A percentile compares a stretch with the other conserved stretches of the same genome.
Conservation (phyloP, 2,329 filamentous ascomycete species). For the Colletotrichum coccodes region DNA sequence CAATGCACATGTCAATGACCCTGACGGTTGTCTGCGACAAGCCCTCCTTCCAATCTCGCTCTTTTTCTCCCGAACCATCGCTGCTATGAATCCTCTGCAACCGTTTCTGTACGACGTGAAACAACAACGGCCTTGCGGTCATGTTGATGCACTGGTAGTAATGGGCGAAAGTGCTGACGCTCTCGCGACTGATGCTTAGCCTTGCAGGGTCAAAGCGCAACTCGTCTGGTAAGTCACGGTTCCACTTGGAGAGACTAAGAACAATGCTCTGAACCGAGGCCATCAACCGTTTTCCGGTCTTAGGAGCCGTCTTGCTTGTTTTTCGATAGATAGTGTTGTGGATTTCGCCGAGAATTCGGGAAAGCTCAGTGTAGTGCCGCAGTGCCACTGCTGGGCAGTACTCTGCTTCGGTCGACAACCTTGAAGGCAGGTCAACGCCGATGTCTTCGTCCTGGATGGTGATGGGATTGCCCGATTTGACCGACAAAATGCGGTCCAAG, state of each 20-base stretch:
- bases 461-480: slow-evolving; percentile 45
- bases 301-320: slow-evolving; percentile 44
- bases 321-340: slow-evolving; percentile 57
- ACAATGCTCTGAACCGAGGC: slow-evolving; percentile 62
- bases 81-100: slow-evolving; percentile 34
- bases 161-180: slow-evolving; percentile 48
- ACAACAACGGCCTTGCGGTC: slow-evolving; percentile 42
- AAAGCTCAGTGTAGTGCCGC: slow-evolving; percentile 41
- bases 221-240: slow-evolving; percentile 55
- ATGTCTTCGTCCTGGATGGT: slow-evolving; percentile 44
- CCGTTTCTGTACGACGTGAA: slow-evolving; percentile 42
- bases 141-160: slow-evolving; percentile 49
- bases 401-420: slow-evolving; percentile 39
- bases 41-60: slow-evolving; percentile 33
- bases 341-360: slow-evolving; percentile 40
- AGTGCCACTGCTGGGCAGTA: slow-evolving; percentile 42
- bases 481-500: slow-evolving; percentile 44
- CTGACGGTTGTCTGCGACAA: slow-evolving; percentile 44
- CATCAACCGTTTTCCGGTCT: slow-evolving; percentile 58
- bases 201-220: slow-evolving; percentile 59
- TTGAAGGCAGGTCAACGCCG: slow-evolving; percentile 44
- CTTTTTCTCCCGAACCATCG: slow-evolving; percentile 17
- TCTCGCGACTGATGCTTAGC: slow-evolving; percentile 58
- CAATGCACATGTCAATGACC: slow-evolving; percentile 45
- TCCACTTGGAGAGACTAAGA: slow-evolving; percentile 59